phyloP scores from a whole-genome alignment of 805 yeast genomes.

The Priceomyces medius region DNA sequence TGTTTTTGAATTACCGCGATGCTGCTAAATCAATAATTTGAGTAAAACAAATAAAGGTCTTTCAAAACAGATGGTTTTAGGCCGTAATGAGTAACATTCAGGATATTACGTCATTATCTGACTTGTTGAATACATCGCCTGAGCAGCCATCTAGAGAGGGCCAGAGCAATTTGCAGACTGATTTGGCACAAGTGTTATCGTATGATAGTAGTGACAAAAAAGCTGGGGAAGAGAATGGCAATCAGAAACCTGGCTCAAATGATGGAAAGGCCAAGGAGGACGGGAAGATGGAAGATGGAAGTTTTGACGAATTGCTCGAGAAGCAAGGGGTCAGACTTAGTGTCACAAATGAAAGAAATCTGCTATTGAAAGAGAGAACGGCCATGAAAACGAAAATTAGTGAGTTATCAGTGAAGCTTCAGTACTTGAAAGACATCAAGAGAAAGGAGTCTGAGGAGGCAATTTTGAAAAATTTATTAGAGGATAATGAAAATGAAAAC shows the following conservation, averaged over 20 bases:
- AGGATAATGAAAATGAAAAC: conserved; percentile 8
- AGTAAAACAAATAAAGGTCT: neutral
- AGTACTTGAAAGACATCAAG: conserved; percentile 12
- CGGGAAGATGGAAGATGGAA: conserved; percentile 1
- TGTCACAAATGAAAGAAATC: conserved; percentile 15
- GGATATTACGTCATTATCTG: conserved; percentile 26
- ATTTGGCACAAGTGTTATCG: conserved; percentile 4
- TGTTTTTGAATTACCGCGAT: conserved; percentile 1
- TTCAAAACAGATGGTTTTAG: conserved; percentile 2
- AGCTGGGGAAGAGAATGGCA: neutral
- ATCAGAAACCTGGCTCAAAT: neutral
- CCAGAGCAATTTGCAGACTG: conserved; percentile 5
- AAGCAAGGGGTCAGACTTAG: conserved; percentile 16
- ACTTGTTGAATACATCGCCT: conserved; percentile 26
- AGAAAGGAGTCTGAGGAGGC: conserved; percentile 12
- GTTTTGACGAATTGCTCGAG: conserved; percentile 11
- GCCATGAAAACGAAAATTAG: conserved; percentile 15
- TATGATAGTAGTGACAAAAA: neutral
- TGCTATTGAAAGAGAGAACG: conserved; percentile 18
- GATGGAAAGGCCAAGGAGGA: conserved; percentile 6
- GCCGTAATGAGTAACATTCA: conserved; percentile 19
- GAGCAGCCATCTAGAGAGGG: conserved; percentile 3
- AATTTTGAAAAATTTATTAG: conserved; percentile 19
- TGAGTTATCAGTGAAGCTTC: conserved; percentile 13
- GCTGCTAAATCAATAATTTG: conserved; percentile 1